phyloP scores from a whole-genome alignment of 306 rosid genomes.

The Trifolium pratense region DNA sequence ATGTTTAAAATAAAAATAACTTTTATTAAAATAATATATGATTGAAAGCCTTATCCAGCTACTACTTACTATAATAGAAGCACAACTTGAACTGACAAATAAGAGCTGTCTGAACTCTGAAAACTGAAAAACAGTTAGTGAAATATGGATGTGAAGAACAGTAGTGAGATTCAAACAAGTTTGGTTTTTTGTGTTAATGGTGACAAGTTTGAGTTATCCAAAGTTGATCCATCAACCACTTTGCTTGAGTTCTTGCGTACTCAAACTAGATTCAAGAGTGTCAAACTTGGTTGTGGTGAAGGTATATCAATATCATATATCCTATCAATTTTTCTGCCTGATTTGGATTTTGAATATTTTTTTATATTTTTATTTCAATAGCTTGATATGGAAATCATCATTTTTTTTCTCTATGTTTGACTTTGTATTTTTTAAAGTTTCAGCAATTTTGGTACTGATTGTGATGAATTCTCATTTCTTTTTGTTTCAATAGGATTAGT shows the following conservation, averaged over 20 bases:
- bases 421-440: neutral
- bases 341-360: neutral
- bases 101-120: neutral
- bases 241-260: constrained; percentile 73
- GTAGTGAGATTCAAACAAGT: neutral
- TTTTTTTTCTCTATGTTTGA: neutral
- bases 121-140: neutral
- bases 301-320: constrained; percentile 45
- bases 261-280: constrained; percentile 77
- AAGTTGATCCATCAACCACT: constrained; percentile 72
- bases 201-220: constrained; percentile 60
- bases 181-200: constrained; percentile 72
- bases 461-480: neutral
- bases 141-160: constrained; percentile 44
- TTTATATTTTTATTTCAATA: neutral
- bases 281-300: constrained; percentile 86
- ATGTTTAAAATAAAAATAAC: too few relatives aligned
- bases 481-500: neutral
- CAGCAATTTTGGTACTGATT: neutral
- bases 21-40: too few relatives aligned
- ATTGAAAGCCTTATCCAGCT: too few relatives aligned
- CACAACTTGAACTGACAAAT: too few relatives aligned
- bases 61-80: too few relatives aligned
- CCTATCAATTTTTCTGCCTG: neutral
- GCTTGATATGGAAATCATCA: neutral